phyloP scores from a whole-genome alignment of 2,329 filamentous ascomycete species.

The Penicillium sp. region DNA sequence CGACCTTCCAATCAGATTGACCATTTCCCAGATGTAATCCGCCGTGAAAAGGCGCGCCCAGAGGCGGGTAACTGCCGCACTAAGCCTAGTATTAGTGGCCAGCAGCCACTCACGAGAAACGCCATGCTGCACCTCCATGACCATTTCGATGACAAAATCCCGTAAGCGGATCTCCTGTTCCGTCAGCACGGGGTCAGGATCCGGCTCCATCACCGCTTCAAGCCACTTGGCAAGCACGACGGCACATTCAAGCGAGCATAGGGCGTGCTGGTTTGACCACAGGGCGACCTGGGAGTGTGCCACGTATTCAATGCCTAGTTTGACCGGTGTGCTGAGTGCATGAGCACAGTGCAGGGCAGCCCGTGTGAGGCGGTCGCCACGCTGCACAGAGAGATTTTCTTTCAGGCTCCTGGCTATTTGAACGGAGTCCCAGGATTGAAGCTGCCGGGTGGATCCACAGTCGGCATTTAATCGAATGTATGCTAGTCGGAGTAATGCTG shows the following conservation, averaged over 20 bases:
- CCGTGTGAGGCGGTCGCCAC: constrained; percentile 46
- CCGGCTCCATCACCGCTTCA: constrained; percentile 29
- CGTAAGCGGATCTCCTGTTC: constrained; percentile 35
- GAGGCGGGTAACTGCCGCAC: constrained; percentile 32
- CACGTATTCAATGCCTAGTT: constrained; percentile 56
- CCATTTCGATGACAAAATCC: constrained; percentile 40
- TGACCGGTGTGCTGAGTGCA: constrained; percentile 57
- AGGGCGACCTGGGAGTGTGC: constrained; percentile 57
- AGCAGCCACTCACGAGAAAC: constrained; percentile 32
- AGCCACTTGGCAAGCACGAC: constrained; percentile 54
- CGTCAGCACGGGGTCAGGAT: constrained; percentile 28
- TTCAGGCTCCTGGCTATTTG: constrained; percentile 32
- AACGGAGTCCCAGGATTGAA: constrained; percentile 34
- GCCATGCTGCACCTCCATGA: constrained; percentile 36
- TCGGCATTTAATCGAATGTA: constrained; percentile 38
- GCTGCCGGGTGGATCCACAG: constrained; percentile 32
- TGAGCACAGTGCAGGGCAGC: constrained; percentile 57
- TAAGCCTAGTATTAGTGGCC: constrained; percentile 33
- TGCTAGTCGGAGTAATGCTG: constrained; percentile 32
- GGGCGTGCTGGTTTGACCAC: constrained; percentile 59
- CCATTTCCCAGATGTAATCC: constrained; percentile 40
- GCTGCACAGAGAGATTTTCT: constrained; percentile 41
- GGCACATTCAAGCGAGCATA: constrained; percentile 57
- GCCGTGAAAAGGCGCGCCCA: constrained; percentile 38
- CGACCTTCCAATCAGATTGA: constrained; percentile 36